phyloP scores from a whole-genome alignment of 169 alveolate genomes.

The Plasmodium inui region DNA sequence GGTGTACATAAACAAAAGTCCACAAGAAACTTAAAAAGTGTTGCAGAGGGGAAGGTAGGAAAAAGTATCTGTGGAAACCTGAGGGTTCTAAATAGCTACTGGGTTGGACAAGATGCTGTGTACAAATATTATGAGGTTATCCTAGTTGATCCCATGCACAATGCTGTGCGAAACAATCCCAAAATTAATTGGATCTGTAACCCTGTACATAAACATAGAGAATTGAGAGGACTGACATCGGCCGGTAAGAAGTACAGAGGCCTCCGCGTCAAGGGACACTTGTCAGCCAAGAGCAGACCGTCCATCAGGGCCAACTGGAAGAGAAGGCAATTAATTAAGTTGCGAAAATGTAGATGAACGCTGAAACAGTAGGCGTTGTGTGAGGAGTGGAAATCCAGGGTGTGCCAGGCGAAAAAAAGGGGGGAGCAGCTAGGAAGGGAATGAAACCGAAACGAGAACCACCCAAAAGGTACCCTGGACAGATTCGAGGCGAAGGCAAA shows the following conservation, averaged over 20 bases:
- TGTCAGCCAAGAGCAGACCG: conserved; percentile 95
- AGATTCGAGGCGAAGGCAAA: background rate
- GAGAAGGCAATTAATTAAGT: conserved; percentile 94
- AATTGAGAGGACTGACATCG: conserved; percentile 97
- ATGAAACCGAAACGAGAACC: background rate
- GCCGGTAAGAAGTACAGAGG: conserved; percentile 92
- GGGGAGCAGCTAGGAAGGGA: background rate
- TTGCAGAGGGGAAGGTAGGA: conserved; percentile 99
- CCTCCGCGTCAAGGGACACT: conserved; percentile 95
- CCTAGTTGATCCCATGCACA: conserved; percentile 98
- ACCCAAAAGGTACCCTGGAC: background rate
- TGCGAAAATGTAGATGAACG: conserved; percentile 96
- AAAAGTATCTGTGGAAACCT: conserved; percentile 94
- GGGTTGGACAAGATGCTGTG: conserved; percentile 99
- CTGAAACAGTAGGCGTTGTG: background rate
- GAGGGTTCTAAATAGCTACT: conserved; percentile 99
- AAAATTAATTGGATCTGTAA: conserved; percentile 98
- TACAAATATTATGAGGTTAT: conserved; percentile 99
- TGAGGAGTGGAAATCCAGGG: background rate
- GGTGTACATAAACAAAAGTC: conserved; percentile 97
- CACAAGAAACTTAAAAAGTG: conserved; percentile 95
- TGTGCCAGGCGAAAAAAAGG: background rate
- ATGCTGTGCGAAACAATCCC: conserved; percentile 98
- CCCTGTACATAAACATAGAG: conserved; percentile 98
- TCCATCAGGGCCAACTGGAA: conserved; percentile 96